Percentiles rank a stretch among this genome's conserved stretches.
These are phyloP conservation scores for Colletotrichum musae DNA, from an alignment of 2,329 filamentous ascomycete species.

Conservation along the genomic window DNA sequence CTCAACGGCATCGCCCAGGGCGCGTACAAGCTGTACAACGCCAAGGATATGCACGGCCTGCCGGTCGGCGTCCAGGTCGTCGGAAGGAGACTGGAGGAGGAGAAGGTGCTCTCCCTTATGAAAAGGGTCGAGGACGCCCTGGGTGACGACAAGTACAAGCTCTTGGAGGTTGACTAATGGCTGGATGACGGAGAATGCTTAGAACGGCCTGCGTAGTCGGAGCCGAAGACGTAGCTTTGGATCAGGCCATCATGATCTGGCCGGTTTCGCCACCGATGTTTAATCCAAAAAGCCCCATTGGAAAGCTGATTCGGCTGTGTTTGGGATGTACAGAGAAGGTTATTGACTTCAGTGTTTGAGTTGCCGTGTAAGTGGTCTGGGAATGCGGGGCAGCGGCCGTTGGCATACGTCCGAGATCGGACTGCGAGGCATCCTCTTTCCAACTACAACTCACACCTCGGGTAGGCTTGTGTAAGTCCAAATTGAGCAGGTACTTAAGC, in stretches of 20 bases:
- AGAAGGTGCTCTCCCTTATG: conserved; percentile 89
- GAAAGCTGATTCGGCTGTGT: neutral
- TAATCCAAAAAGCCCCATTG: conserved; percentile 14
- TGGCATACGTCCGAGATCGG: conserved; percentile 42
- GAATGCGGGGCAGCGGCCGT: conserved; percentile 21
- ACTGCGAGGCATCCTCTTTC: neutral
- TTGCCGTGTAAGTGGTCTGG: conserved; percentile 24
- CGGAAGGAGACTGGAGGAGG: conserved; percentile 84
- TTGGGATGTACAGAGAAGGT: neutral
- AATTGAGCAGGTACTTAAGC: neutral
- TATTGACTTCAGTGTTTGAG: neutral
- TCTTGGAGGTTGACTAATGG: conserved; percentile 63
- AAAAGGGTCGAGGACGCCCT: conserved; percentile 82
- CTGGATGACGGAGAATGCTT: neutral
- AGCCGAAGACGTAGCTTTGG: neutral
- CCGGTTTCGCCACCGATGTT: conserved; percentile 14
- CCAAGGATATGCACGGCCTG: conserved; percentile 85
- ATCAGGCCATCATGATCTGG: neutral
- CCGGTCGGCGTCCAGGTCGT: conserved; percentile 91
- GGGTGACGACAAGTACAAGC: conserved; percentile 67
- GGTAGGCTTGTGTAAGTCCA: conserved; percentile 30
- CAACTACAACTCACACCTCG: conserved; percentile 10
- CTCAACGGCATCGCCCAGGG: conserved; percentile 86
- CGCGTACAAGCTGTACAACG: conserved; percentile 89
- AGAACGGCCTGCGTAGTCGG: neutral